Evolutionary conservation across 495 filamentous ascomycete species (phyloP).

Genomic region (Jackrogersella minutella): DNA sequence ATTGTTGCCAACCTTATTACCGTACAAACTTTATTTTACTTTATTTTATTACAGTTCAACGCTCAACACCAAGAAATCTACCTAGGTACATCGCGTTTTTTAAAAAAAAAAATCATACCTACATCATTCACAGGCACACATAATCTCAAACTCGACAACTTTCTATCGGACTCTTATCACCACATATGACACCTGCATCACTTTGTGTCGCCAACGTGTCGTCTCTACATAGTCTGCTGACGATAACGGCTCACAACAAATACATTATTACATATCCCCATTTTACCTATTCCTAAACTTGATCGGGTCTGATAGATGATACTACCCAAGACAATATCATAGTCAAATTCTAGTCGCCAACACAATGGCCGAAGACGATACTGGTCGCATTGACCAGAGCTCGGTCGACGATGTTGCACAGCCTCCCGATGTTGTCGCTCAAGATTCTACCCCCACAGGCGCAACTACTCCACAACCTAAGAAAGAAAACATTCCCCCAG

Average conservation of each 20-base stretch:
- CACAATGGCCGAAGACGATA: slow-evolving; percentile 43
- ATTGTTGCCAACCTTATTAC: background rate
- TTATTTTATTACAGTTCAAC: too few relatives aligned
- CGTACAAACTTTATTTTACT: too few relatives aligned
- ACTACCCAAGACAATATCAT: background rate
- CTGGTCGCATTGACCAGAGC: slow-evolving; percentile 23
- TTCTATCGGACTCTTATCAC: background rate
- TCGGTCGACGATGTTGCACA: slow-evolving; percentile 6
- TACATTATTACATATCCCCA: slow-evolving; percentile 34
- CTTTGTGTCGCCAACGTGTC: slow-evolving; percentile 16
- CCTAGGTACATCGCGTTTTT: too few relatives aligned
- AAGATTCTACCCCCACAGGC: background rate
- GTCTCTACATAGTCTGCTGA: slow-evolving; percentile 7
- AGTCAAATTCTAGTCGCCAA: slow-evolving; percentile 20
- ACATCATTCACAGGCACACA: too few relatives aligned
- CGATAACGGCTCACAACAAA: slow-evolving; percentile 21
- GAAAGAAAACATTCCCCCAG: slow-evolving; percentile 21
- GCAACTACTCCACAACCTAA: slow-evolving; percentile 19
- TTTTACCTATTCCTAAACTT: slow-evolving; percentile 39
- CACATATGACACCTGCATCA: slow-evolving; percentile 42
- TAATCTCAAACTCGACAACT: too few relatives aligned
- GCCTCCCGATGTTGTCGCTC: background rate
- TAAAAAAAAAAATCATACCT: too few relatives aligned
- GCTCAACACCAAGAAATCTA: background rate
- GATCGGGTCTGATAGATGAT: slow-evolving; percentile 5